Evolutionary conservation across 495 filamentous ascomycete genomes (phyloP).

Genomic region (Xylaria curta): DNA sequence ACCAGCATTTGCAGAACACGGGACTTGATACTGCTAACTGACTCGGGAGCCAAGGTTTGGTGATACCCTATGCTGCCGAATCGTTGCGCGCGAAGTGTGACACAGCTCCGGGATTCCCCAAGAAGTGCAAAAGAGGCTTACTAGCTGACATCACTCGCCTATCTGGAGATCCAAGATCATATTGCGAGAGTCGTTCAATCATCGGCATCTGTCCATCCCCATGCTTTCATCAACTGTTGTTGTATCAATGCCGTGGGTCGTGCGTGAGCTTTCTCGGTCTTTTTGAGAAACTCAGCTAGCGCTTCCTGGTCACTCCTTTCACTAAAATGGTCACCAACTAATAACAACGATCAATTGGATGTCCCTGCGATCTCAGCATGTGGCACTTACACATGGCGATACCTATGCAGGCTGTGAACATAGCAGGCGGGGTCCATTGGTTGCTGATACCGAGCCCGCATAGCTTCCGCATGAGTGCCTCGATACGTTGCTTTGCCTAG

Average conservation of each 20-base stretch:
- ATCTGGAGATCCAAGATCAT: not conserved
- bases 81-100: not conserved
- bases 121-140: no score
- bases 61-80: not conserved
- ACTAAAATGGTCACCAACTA: constrained; percentile 56
- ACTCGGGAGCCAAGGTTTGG: constrained; percentile 10
- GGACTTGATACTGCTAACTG: not conserved
- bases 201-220: constrained; percentile 43
- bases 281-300: constrained; percentile 49
- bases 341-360: constrained; percentile 24
- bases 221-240: constrained; percentile 46
- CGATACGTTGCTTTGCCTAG: constrained; percentile 43
- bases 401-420: constrained; percentile 62
- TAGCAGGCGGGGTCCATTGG: constrained; percentile 56
- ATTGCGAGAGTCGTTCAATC: constrained; percentile 3
- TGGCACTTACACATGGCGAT: constrained; percentile 56
- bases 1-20: constrained; percentile 7
- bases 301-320: constrained; percentile 51
- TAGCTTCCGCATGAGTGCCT: constrained; percentile 50
- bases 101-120: not conserved
- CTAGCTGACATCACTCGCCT: not conserved
- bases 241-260: constrained; percentile 52
- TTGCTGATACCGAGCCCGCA: constrained; percentile 61
- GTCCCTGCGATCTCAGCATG: not conserved
- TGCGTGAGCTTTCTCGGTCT: constrained; percentile 52